phyloP scores from a whole-genome alignment of 2,329 filamentous ascomycete species.

The Xylaria digitata region DNA sequence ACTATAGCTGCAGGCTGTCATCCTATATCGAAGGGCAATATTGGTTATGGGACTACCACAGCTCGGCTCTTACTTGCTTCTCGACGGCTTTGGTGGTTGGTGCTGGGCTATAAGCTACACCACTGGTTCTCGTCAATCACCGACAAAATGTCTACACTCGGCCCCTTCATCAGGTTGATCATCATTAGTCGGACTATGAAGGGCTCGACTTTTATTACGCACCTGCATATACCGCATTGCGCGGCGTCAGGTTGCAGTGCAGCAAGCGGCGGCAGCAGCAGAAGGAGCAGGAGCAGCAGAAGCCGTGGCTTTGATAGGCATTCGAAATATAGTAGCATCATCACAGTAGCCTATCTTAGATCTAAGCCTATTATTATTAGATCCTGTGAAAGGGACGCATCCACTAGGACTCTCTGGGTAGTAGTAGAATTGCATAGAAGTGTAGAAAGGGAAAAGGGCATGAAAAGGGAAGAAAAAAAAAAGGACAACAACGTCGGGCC shows the following conservation, averaged over 20 bases:
- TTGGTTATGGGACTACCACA: conserved; percentile 15
- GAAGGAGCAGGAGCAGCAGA: conserved; percentile 13
- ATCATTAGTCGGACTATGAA: conserved; percentile 31
- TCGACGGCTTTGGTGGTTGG: conserved; percentile 19
- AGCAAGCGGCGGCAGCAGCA: conserved; percentile 20
- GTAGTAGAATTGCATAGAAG: conserved; percentile 23
- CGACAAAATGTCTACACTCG: conserved; percentile 13
- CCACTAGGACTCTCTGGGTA: not conserved
- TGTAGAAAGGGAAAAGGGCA: conserved; percentile 25
- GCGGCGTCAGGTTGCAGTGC: conserved; percentile 37
- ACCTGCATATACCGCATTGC: conserved; percentile 35
- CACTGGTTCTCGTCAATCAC: conserved; percentile 25
- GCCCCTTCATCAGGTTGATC: conserved; percentile 23
- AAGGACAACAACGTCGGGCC: conserved; percentile 3
- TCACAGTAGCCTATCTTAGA: conserved; percentile 17
- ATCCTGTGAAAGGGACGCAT: conserved; percentile 1
- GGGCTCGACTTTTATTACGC: conserved; percentile 27
- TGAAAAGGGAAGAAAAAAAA: not conserved
- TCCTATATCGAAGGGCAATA: conserved; percentile 18
- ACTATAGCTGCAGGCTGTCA: conserved; percentile 21
- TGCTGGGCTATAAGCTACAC: conserved; percentile 1
- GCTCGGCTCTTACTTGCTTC: conserved; percentile 32
- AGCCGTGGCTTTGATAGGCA: conserved; percentile 24
- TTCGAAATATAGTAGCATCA: conserved; percentile 8
- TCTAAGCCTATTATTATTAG: conserved; percentile 21